Base-by-base conservation (phyloP, 495 filamentous ascomycete genomes). In the Trichocladium antarcticum region DNA sequence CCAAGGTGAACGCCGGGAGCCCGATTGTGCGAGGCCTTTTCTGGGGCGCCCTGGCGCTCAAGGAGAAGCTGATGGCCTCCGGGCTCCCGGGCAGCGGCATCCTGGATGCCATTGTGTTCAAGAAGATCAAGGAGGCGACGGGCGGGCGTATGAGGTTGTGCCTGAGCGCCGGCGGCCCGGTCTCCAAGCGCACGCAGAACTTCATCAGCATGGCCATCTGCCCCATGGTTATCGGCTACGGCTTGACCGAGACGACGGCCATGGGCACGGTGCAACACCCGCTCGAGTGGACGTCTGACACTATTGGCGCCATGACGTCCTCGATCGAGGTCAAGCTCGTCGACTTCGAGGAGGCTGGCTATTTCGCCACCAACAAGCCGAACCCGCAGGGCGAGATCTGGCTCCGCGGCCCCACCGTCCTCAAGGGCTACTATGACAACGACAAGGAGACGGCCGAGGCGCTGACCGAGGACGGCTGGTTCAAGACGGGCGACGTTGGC, bases 261-360 rank as follows among this genome's bases (percentile, higher is more conserved):
- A 96, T 95, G 87, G 93, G 92, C 56, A 80, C 82, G 15, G 72
- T 98, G 16, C 93, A 87, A 72, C 88, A 89, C 64, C 92, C 92
- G 5, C 63, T 82, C 55, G 83, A 90, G 55, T 98, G 90, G 90
- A 90, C 87, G 46, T 77, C 85, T 49, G 71, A 79, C 16, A 80
- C 83, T 20, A 77, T 95, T 47, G 92, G 92, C 47, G 79, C 86
- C 49, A 75, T 93, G 51, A 82, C 89, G n/a, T 80, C 78, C 31
- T 84, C 73, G 22, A 70, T 94, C 50, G 92, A 97, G 65, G 69
- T 89, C 61, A 98, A 98, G 74, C 81, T 98, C 16, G 89, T 98
- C 50, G 92, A 98, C 69, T 97, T 88, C 67, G 65, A 84, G 17
- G 92, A 98, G 58, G 90, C 92, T 5, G 92, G 92, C 15, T 98